These are phyloP conservation scores for Prototheca wickerhamii DNA, from an alignment of 163 green algal genomes.

Conservation along the genomic window DNA sequence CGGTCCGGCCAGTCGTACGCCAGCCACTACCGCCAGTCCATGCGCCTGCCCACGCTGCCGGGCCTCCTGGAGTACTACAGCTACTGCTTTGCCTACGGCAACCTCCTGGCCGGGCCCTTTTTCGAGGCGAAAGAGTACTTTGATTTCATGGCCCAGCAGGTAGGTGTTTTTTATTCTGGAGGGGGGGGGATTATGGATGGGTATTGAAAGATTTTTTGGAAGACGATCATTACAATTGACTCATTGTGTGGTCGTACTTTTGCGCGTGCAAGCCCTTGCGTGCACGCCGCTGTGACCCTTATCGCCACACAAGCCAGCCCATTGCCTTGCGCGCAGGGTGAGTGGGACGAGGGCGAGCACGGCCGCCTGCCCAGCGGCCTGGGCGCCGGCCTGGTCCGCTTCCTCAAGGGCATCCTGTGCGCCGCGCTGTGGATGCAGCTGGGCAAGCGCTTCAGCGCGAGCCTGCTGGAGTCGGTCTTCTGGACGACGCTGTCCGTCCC, in stretches of 20 bases:
- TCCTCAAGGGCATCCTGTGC: conserved; percentile 46
- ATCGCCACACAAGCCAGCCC: too few relatives aligned
- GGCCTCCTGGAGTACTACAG: conserved; percentile 59
- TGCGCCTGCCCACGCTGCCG: conserved; percentile 47
- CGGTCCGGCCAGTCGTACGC: conserved; percentile 22
- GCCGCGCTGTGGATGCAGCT: conserved; percentile 41
- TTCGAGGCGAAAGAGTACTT: conserved; percentile 77
- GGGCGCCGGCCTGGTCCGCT: conserved; percentile 27
- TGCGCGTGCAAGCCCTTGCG: too few relatives aligned
- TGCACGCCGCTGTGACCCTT: too few relatives aligned
- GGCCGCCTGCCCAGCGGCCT: conserved; percentile 22
- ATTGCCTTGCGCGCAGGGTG: too few relatives aligned
- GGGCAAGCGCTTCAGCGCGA: neutral
- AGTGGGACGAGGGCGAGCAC: conserved; percentile 25
- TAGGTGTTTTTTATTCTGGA: neutral
- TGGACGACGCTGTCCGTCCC: neutral
- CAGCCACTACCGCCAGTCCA: conserved; percentile 46
- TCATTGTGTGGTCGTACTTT: neutral
- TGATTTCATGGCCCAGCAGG: conserved; percentile 31
- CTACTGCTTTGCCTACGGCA: conserved; percentile 74
- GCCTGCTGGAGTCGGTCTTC: neutral
- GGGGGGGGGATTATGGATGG: neutral
- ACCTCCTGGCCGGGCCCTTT: conserved; percentile 76
- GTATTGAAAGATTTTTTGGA: neutral
- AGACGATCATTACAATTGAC: neutral